Percentiles rank a stretch among this genome's conserved stretches.
These are phyloP conservation scores for Isabelozyma pseudorhagii DNA, from an alignment of 805 yeast species.

Conservation along the genomic window DNA sequence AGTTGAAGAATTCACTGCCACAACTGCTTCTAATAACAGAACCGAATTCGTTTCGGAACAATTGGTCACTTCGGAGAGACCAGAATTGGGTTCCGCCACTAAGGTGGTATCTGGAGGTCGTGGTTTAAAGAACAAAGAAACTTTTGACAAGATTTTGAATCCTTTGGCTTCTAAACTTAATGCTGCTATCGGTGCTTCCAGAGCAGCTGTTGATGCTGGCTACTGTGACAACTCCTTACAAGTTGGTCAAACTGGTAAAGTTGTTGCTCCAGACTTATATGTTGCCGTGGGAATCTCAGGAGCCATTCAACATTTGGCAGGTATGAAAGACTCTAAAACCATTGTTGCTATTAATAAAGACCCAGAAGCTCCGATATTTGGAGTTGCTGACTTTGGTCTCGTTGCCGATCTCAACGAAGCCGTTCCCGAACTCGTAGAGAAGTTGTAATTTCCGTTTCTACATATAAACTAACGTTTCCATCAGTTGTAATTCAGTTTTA, in stretches of 20 bases:
- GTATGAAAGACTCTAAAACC: slow-evolving; percentile 93
- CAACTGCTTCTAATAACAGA: slow-evolving; percentile 34
- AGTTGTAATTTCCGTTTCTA: slow-evolving; percentile 37
- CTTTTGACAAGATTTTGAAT: slow-evolving; percentile 68
- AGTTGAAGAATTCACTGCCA: slow-evolving; percentile 45
- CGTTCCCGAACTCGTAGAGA: slow-evolving; percentile 86
- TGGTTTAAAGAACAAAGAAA: slow-evolving; percentile 86
- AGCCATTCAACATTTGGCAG: slow-evolving; percentile 97
- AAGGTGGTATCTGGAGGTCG: slow-evolving; percentile 90
- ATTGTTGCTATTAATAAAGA: slow-evolving; percentile 95
- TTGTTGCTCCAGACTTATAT: slow-evolving; percentile 93
- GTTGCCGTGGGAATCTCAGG: slow-evolving; percentile 94
- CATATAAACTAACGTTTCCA: neutral
- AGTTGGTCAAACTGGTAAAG: slow-evolving; percentile 97
- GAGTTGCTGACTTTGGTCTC: slow-evolving; percentile 83
- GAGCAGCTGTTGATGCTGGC: slow-evolving; percentile 97
- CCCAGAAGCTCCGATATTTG: slow-evolving; percentile 91
- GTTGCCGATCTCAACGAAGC: slow-evolving; percentile 85
- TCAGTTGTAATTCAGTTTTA: too few relatives aligned
- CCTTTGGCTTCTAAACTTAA: slow-evolving; percentile 82
- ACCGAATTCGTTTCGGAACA: slow-evolving; percentile 75
- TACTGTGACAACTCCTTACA: slow-evolving; percentile 94
- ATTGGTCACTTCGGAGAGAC: slow-evolving; percentile 75
- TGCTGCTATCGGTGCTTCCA: slow-evolving; percentile 96
- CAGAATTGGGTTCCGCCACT: slow-evolving; percentile 83